Evolutionary conservation across 768 basidiomycete species (phyloP).

Genomic region (Antrodiella citrinella): DNA sequence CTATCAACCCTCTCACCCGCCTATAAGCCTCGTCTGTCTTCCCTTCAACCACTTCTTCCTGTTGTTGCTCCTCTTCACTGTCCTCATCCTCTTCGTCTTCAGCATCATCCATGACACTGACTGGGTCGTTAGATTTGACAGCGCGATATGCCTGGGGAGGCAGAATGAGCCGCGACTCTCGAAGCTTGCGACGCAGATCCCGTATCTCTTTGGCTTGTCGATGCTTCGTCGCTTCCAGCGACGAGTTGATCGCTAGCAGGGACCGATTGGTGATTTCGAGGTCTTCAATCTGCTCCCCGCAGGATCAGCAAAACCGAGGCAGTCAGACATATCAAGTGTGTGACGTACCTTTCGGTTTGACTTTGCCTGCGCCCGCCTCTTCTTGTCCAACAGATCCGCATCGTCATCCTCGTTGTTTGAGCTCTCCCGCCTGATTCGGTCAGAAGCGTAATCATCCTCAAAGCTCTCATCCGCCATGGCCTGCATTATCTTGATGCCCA

Average conservation of each 20-base stretch:
- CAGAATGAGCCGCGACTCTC: constrained; percentile 73
- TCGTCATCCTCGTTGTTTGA: constrained; percentile 4
- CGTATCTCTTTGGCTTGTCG: constrained; percentile 80
- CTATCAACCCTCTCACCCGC: constrained; percentile 57
- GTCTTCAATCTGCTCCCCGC: constrained; percentile 66
- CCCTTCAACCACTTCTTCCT: constrained; percentile 25
- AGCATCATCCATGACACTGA: constrained; percentile 28
- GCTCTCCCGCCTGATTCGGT: constrained; percentile 7
- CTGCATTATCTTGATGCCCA: constrained; percentile 8
- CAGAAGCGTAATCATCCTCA: constrained; percentile 1
- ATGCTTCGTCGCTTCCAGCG: constrained; percentile 73
- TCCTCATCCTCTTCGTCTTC: constrained; percentile 31
- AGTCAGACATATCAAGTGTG: constrained; percentile 1
- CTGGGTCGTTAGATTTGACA: constrained; percentile 42
- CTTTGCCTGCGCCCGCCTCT: constrained; percentile 66
- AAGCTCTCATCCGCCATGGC: not conserved
- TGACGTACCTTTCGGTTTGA: constrained; percentile 73
- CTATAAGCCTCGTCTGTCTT: constrained; percentile 50
- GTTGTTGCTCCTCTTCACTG: constrained; percentile 34
- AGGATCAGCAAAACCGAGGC: not conserved
- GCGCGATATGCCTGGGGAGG: constrained; percentile 57
- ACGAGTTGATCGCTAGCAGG: constrained; percentile 74
- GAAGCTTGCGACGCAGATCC: constrained; percentile 71
- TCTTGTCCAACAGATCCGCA: constrained; percentile 33
- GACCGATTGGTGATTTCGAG: constrained; percentile 88